phyloP scores from a whole-genome alignment of 495 filamentous ascomycete species.

The Parathielavia hyrcaniae region DNA sequence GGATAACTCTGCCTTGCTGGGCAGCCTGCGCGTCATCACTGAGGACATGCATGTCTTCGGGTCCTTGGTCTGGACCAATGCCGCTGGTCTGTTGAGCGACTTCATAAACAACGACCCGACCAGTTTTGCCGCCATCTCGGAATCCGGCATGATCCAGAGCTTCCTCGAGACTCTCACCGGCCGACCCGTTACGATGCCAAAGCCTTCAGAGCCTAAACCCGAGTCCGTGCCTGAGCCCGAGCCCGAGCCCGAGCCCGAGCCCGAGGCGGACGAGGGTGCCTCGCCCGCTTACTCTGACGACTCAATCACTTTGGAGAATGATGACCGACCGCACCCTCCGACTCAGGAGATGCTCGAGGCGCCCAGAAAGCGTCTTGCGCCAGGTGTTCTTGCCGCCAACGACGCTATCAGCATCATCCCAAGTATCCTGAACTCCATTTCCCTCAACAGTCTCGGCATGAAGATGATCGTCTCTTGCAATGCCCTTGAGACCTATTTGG shows the following conservation, averaged over 20 bases:
- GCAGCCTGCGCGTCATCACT: conserved; percentile 73
- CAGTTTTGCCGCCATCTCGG: conserved; percentile 89
- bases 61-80: conserved; percentile 87
- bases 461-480: conserved; percentile 78
- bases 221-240: conserved; percentile 22
- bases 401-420: conserved; percentile 86
- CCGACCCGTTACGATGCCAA: conserved; percentile 39
- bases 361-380: conserved; percentile 49
- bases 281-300: conserved; percentile 36
- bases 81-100: conserved; percentile 81
- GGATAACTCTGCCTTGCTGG: conserved; percentile 79
- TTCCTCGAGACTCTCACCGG: conserved; percentile 77
- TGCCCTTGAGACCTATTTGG: conserved; percentile 79
- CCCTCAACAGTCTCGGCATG: conserved; percentile 81
- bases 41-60: conserved; percentile 72
- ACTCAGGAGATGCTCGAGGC: conserved; percentile 37
- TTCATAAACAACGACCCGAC: conserved; percentile 99
- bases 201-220: conserved; percentile 27
- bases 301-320: conserved; percentile 39
- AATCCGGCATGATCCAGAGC: conserved; percentile 81
- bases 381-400: conserved; percentile 70
- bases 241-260: conserved; percentile 22
- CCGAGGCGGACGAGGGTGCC: conserved; percentile 32
- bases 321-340: conserved; percentile 42
- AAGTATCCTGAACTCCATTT: conserved; percentile 86